Percentiles rank a stretch among this genome's conserved stretches.
phyloP scores from a whole-genome alignment of 441 rosid genomes.

The Flueggea neowawraea region DNA sequence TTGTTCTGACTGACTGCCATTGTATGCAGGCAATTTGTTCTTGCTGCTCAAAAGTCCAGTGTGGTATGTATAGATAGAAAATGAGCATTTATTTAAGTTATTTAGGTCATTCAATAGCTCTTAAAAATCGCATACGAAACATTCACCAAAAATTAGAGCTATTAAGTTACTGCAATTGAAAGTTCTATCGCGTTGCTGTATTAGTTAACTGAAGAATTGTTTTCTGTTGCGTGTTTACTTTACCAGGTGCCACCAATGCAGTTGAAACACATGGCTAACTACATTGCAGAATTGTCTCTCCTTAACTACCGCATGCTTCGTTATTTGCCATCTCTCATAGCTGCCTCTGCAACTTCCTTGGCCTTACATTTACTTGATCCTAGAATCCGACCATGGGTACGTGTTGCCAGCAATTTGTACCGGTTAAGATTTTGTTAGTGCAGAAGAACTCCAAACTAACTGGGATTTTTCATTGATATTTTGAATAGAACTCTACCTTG shows the following conservation, averaged over 20 bases:
- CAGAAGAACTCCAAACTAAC: too few species aligned
- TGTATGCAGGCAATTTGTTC: conserved; percentile 68
- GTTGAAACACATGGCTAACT: conserved; percentile 77
- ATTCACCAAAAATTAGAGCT: too few species aligned
- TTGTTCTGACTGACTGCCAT: conserved; percentile 14
- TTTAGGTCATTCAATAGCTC: too few species aligned
- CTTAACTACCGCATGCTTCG: conserved; percentile 76
- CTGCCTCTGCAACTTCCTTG: conserved; percentile 85
- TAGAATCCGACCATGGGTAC: too few species aligned
- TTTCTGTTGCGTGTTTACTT: too few species aligned
- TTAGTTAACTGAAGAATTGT: too few species aligned
- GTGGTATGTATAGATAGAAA: conserved; percentile 46
- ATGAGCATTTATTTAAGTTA: not conserved
- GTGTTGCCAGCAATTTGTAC: too few species aligned
- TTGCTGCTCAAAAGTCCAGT: conserved; percentile 72
- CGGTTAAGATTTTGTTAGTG: too few species aligned
- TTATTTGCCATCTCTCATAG: conserved; percentile 74
- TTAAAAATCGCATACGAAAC: too few species aligned
- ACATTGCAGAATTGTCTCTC: conserved; percentile 70
- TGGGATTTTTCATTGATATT: too few species aligned
- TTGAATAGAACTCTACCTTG: conserved; percentile 64
- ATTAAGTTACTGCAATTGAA: too few species aligned
- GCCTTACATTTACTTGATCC: conserved; percentile 17
- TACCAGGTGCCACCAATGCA: conserved; percentile 63
- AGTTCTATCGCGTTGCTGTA: too few species aligned